Evolutionary conservation across 805 yeast genomes (phyloP), one percentile per base, ranked within the genome.

Genomic region (Candida michaelii): DNA sequence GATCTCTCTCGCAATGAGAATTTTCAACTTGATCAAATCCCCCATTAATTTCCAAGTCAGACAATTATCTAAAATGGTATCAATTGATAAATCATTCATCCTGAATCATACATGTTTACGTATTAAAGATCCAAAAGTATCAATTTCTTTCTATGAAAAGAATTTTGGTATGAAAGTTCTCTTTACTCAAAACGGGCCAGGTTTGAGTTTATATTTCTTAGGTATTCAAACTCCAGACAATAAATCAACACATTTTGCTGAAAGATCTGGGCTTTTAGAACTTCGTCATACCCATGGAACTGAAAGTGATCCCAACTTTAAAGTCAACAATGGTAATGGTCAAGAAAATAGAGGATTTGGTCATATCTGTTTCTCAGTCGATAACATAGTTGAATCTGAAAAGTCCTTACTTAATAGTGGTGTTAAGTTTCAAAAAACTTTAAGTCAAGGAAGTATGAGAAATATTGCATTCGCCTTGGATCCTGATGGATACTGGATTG

Each of bases 401-500:
- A 65, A 66, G 30, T 61, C 69, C 19, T 71, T 91, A 46, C 77
- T 83, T 49, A 62, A 63, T 1, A 69, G 73, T 35, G 85, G 83
- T 15, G 97, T 85, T 42, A 60, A 65, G 39, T 91, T 91, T 73
- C 79, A 90, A 66, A 93, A 91, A 74, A 86, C 74, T 58, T 71
- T 90, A 51, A 64, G 79, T 29, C 98, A 91, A 59, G 99, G 99
- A 27, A 82, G 97, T 65, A 96, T 88, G 67, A 83, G 82, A 64
- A 76, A 89, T 63, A 90, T 93, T 69, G 98, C 98, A 0, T 93
- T 91, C 65, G 95, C 84, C 5, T 76, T 90, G 53, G 99, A 93
- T 58, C 97, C 98, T 5, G 91, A 91, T 65, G 93, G 93, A 54
- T 93, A 93, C 69, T 91, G 99, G 99, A 78, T 91, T 55, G 99